A percentile compares a stretch with the other conserved stretches of the same genome.
phyloP scores from a whole-genome alignment of 2,329 filamentous ascomycete species.

The Knufia petricola region DNA sequence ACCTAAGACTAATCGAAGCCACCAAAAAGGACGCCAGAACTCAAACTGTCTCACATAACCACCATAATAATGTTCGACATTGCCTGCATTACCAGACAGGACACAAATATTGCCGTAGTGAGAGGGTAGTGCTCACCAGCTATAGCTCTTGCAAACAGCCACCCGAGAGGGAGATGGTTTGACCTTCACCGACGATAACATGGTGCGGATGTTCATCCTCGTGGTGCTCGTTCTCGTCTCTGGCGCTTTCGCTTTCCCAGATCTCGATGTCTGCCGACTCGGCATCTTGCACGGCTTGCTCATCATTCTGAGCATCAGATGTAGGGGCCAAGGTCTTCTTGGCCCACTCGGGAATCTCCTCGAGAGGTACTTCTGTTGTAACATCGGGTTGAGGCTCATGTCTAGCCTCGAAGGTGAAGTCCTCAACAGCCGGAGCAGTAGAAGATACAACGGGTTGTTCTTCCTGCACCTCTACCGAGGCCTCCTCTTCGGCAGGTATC shows the following conservation, averaged over 20 bases:
- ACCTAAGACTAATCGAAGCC: too few species aligned
- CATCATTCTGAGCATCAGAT: constrained; percentile 9
- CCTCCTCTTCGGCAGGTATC: constrained; percentile 13
- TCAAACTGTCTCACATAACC: neutral
- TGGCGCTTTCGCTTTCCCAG: constrained; percentile 60
- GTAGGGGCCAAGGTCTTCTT: constrained; percentile 5
- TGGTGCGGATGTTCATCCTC: constrained; percentile 7
- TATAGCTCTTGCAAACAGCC: constrained; percentile 18
- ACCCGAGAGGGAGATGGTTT: constrained; percentile 12
- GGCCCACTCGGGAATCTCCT: constrained; percentile 9
- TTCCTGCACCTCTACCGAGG: constrained; percentile 26
- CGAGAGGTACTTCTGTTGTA: constrained; percentile 1
- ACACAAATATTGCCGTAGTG: too few species aligned
- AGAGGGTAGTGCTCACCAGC: too few species aligned
- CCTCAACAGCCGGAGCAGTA: constrained; percentile 1
- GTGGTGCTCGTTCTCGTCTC: constrained; percentile 38
- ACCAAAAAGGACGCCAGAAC: neutral
- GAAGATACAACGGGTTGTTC: constrained; percentile 21
- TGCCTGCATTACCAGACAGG: neutral
- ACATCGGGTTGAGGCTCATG: constrained; percentile 1
- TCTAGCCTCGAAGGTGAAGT: constrained; percentile 15
- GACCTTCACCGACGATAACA: constrained; percentile 12
- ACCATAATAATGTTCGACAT: neutral
- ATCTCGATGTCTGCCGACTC: constrained; percentile 47
- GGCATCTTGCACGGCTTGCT: constrained; percentile 38